Evolutionary conservation across 75 land plant species (phyloP).

Genomic region (Pinus taeda): DNA sequence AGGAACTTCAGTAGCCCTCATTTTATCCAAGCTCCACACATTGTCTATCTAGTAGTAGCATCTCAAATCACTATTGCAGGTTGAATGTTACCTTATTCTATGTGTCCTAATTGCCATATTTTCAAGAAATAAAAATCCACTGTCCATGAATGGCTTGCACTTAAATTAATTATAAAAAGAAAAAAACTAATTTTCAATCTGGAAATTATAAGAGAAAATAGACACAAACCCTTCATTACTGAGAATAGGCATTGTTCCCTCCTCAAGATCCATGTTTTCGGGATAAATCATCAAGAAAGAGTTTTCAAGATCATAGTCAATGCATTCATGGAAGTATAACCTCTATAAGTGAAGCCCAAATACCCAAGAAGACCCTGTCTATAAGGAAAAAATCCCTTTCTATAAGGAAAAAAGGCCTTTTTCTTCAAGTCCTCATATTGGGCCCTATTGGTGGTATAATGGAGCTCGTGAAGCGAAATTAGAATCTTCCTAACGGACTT

Average conservation of each 20-base stretch:
- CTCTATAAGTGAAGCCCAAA: slow-evolving; percentile 11
- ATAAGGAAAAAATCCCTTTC: too few species aligned
- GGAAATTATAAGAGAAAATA: neutral
- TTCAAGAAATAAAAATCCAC: neutral
- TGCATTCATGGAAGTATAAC: slow-evolving; percentile 9
- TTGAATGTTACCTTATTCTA: neutral
- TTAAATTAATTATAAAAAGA: neutral
- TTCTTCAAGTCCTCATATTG: slow-evolving; percentile 20
- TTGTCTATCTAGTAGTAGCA: neutral
- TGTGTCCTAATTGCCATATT: neutral
- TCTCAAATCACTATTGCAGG: neutral
- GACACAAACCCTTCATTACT: too few species aligned
- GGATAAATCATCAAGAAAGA: slow-evolving; percentile 18
- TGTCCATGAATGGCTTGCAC: neutral
- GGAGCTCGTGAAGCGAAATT: slow-evolving; percentile 20
- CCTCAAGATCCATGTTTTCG: too few species aligned
- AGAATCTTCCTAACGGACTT: slow-evolving; percentile 1
- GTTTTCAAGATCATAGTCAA: slow-evolving; percentile 45
- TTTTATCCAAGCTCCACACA: neutral
- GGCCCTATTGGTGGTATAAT: slow-evolving; percentile 16
- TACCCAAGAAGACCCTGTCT: slow-evolving; percentile 31
- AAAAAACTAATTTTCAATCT: neutral
- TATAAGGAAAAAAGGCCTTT: slow-evolving; percentile 30
- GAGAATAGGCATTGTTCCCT: too few species aligned
- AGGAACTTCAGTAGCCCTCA: neutral